Evolutionary conservation across 345 rosid genomes (phyloP).

Genomic region (Salix caprea): DNA sequence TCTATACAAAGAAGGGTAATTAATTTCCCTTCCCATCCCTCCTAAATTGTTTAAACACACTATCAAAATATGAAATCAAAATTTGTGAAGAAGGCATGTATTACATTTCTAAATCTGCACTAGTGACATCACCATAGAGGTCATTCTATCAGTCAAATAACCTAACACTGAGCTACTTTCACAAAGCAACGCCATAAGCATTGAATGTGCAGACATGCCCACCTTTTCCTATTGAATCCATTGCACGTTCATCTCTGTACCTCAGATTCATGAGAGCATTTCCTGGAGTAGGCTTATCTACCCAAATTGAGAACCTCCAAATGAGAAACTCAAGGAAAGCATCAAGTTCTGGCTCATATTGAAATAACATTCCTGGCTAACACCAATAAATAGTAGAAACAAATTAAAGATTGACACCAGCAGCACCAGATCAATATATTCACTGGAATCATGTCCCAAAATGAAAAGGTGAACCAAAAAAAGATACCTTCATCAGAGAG

Average conservation of each 20-base stretch:
- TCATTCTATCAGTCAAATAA: background rate
- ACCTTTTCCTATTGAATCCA: conserved; percentile 51
- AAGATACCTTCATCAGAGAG: conserved; percentile 78
- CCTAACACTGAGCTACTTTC: background rate
- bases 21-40: background rate
- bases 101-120: background rate
- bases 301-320: conserved; percentile 99
- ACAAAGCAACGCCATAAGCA: conserved; percentile 14
- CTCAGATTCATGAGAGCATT: conserved; percentile 89
- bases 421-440: background rate
- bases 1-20: background rate
- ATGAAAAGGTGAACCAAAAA: background rate
- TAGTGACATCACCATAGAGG: background rate
- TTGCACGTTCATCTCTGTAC: conserved; percentile 75
- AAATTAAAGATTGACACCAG: conserved; percentile 15
- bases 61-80: background rate
- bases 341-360: conserved; percentile 97
- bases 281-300: conserved; percentile 98
- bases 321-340: conserved; percentile 99
- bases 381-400: conserved; percentile 38
- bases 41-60: background rate
- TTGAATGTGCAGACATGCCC: conserved; percentile 18
- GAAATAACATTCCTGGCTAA: conserved; percentile 99
- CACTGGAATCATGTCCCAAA: background rate
- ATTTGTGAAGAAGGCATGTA: background rate